Evolutionary conservation across 345 rosid genomes (phyloP).

Genomic region (Jatropha curcas): DNA sequence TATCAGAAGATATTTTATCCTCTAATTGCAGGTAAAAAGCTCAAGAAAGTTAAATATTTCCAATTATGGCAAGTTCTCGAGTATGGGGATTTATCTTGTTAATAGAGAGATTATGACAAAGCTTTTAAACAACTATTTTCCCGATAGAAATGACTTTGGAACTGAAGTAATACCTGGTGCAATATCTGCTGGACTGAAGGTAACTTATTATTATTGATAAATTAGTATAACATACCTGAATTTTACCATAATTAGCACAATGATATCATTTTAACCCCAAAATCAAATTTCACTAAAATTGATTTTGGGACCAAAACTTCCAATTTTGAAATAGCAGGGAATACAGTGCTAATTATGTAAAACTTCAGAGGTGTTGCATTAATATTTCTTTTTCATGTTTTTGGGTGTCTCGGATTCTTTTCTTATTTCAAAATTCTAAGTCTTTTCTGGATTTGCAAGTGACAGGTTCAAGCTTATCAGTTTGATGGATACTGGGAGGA

Average conservation of each 20-base stretch:
- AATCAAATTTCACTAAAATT: too few species aligned
- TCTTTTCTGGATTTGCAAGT: background rate
- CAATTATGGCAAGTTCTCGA: slow-evolving; percentile 25
- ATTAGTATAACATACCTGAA: too few species aligned
- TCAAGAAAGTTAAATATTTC: slow-evolving; percentile 19
- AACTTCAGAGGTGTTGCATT: too few species aligned
- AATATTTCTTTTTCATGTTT: too few species aligned
- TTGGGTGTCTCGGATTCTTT: background rate
- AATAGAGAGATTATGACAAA: slow-evolving; percentile 52
- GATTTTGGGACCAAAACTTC: too few species aligned
- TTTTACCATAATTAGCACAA: too few species aligned
- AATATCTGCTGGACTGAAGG: slow-evolving; percentile 73
- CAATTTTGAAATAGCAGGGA: too few species aligned
- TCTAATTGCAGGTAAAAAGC: slow-evolving; percentile 41
- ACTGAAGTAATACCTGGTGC: slow-evolving; percentile 65
- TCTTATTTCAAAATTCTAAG: background rate
- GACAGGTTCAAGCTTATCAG: slow-evolving; percentile 62
- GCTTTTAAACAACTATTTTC: slow-evolving; percentile 55
- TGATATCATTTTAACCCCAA: too few species aligned
- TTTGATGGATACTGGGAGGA: slow-evolving; percentile 86
- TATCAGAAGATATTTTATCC: background rate
- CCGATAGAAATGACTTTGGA: slow-evolving; percentile 56
- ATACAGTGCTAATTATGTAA: too few species aligned
- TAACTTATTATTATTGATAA: too few species aligned
- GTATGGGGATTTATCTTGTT: slow-evolving; percentile 75